Evolutionary conservation across 805 yeast genomes (phyloP), one percentile per base, ranked within the genome.

Genomic region (Candida methanosorbosa): DNA sequence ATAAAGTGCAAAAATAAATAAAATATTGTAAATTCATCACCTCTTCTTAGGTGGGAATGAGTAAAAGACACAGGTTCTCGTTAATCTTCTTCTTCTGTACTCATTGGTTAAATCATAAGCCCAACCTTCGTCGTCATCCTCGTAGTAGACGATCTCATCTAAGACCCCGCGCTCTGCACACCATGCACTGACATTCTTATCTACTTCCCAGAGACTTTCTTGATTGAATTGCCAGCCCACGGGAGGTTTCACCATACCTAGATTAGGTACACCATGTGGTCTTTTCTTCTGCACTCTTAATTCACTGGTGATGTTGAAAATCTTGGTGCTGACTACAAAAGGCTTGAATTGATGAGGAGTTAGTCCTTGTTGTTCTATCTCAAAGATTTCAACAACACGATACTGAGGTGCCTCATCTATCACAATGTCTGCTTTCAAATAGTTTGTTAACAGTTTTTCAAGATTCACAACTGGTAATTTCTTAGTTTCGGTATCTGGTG

Each of bases 321-420:
- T 52, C 3, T 62, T 60, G 11, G 61, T 61, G 0, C 90, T 68
- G 49, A 67, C 83, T 17, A 70, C 52, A 49, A 72, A 72, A 20
- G 77, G 71, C 26, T 69, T 64, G 83, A 90, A 87, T 20, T 66
- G 66, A 6, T 67, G 61, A 0, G 76, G 71, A 13, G 81, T 68
- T 18, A 75, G 56, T 26, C 81, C 81, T 44, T 70, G 80, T 29
- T 69, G 65, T 50, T 82, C 82, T 18, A 87, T 65, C 54, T 87
- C 95, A 52, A 68, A 88, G 1, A 88, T 63, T 49, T 87, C 94
- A 7, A 84, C 87, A n/a, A 60, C 53, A 29, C 74, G 62, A 1
- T 60, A 53, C 32, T 76, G 78, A 0, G 86, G 80, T 0, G 70
- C 59, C 38, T 78, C 86, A 49, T 84, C 94, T 18, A 79, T 68